A percentile compares a stretch with the other conserved stretches of the same genome.
Conservation (phyloP, 805 yeast genomes). For the Saccharomycopsis vini region DNA sequence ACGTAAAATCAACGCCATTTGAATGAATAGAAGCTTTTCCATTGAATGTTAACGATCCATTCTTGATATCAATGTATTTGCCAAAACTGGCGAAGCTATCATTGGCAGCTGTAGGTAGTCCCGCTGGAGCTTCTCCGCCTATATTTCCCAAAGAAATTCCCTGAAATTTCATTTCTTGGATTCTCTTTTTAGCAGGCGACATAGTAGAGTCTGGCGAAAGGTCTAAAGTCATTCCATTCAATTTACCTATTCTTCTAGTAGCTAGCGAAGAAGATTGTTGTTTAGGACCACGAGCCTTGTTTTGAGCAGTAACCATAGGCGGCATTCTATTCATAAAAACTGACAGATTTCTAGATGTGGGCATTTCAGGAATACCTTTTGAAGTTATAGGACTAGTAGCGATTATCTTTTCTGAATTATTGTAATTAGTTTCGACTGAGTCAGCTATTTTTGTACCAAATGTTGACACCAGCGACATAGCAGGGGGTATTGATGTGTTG, state of each 20-base stretch:
- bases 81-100: constrained; percentile 79
- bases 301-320: background rate
- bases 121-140: background rate
- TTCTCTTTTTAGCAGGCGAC: background rate
- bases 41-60: constrained; percentile 84
- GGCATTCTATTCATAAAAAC: background rate
- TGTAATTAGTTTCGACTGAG: no score
- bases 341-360: background rate
- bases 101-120: constrained; percentile 13
- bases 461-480: no score
- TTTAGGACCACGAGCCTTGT: background rate
- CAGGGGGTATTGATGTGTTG: background rate
- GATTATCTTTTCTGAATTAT: background rate
- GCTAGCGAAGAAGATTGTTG: background rate
- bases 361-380: background rate
- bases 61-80: constrained; percentile 81
- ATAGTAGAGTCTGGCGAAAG: background rate
- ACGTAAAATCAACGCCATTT: constrained; percentile 81
- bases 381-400: background rate
- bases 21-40: constrained; percentile 92
- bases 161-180: background rate
- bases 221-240: background rate
- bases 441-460: no score
- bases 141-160: no score
- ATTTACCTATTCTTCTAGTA: background rate